Conservation (phyloP, 139 green algal genomes). For the Auxenochlorella protothecoides region DNA sequence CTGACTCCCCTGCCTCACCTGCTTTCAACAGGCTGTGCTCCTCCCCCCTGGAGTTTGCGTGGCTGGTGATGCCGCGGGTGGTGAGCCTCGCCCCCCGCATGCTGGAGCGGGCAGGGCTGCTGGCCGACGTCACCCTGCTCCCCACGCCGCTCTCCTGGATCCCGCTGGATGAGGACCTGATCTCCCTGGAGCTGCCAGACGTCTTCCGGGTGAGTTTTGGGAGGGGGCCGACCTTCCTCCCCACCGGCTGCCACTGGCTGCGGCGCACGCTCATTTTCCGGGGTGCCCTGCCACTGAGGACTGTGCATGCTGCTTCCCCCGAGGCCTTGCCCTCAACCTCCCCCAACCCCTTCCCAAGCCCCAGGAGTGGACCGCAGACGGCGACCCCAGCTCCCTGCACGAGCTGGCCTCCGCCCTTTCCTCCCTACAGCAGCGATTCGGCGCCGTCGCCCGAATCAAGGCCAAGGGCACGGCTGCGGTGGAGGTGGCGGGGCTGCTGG, state of each 20-base stretch:
- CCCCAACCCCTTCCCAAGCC: neutral
- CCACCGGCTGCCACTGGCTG: neutral
- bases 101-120: constrained; percentile 68
- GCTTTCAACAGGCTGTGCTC: neutral
- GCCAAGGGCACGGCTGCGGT: constrained; percentile 62
- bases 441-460: constrained; percentile 50
- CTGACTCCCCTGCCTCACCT: neutral
- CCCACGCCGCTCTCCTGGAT: constrained; percentile 71
- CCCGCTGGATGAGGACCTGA: constrained; percentile 77
- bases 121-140: constrained; percentile 48
- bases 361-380: constrained; percentile 51
- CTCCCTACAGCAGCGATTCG: constrained; percentile 64
- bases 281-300: too few relatives aligned
- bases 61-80: constrained; percentile 61
- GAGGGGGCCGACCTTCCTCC: neutral
- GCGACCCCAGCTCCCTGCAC: constrained; percentile 58
- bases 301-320: neutral
- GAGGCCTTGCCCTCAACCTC: neutral
- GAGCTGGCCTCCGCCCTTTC: constrained; percentile 55
- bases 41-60: constrained; percentile 28
- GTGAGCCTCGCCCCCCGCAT: constrained; percentile 61
- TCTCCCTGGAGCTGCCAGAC: constrained; percentile 68
- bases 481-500: constrained; percentile 57
- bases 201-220: constrained; percentile 32
- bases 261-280: too few relatives aligned